phyloP scores from a whole-genome alignment of 2,329 filamentous ascomycete genomes.

The Beauveria asiatica region DNA sequence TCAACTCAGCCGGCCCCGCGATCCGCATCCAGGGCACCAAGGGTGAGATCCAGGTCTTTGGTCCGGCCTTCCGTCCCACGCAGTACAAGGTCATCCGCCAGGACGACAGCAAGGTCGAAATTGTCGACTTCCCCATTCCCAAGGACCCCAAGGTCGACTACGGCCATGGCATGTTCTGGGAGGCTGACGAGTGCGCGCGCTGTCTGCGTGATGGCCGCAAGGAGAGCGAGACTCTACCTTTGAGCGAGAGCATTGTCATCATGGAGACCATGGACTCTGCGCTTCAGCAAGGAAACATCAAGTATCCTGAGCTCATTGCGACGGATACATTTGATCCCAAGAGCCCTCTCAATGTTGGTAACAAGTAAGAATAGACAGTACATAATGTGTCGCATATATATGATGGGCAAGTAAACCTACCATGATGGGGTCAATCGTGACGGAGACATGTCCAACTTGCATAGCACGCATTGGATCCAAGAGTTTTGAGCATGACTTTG shows the following conservation, averaged over 20 bases:
- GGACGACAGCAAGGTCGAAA: slow-evolving; percentile 37
- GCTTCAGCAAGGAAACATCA: slow-evolving; percentile 43
- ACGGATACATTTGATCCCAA: slow-evolving; percentile 50
- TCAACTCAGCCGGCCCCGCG: slow-evolving; percentile 51
- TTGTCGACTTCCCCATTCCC: slow-evolving; percentile 46
- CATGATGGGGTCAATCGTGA: no score
- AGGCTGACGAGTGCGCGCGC: slow-evolving; percentile 70
- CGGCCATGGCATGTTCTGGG: slow-evolving; percentile 85
- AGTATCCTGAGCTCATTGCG: slow-evolving; percentile 48
- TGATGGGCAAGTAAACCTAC: no score
- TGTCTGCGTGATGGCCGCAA: slow-evolving; percentile 68
- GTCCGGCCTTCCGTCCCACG: slow-evolving; percentile 61
- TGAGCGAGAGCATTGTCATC: slow-evolving; percentile 71
- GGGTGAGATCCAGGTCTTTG: slow-evolving; percentile 75
- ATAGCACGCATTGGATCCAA: no score
- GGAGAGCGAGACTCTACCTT: slow-evolving; percentile 63
- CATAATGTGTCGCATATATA: neutral
- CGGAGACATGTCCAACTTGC: no score
- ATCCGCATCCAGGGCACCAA: slow-evolving; percentile 73
- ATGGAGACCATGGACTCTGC: slow-evolving; percentile 64
- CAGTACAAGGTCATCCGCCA: slow-evolving; percentile 55
- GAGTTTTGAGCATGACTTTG: no score
- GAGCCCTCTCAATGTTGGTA: slow-evolving; percentile 54
- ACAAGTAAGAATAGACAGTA: slow-evolving; percentile 18
- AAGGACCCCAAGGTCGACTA: slow-evolving; percentile 38